Base-by-base conservation (phyloP, 345 rosid species). In the Eucalyptus pauciflora region DNA sequence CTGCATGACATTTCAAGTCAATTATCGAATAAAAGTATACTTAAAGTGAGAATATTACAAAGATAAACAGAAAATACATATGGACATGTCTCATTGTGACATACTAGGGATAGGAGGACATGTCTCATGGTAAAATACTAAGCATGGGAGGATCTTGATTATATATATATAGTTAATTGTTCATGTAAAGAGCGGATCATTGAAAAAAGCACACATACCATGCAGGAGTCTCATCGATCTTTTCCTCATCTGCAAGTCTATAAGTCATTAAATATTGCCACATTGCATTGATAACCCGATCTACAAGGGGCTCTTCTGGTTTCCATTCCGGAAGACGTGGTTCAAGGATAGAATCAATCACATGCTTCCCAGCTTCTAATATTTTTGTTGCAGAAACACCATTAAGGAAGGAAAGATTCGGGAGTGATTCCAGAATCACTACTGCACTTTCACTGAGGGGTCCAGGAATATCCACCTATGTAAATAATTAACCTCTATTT, bases 211-310 rank as follows among this genome's bases (percentile, higher is more conserved):
- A 86, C 83, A 86, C 94, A 67, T 93, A 96, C 99, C 99, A 96
- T 18, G 96, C 94, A 85, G 98, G 94, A 64, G 96, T 96, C 93
- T 97, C 99, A 88, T 97, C 99, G 86, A 97, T 93, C 93, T 97
- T 97, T 91, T 96, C 98, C 93, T 97, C 99, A 88, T 96, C 92
- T 12, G 99, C 99, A 86, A 97, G 98, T 91, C 99, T 95, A 93
- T 97, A 97, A 54, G 93, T 95, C 97, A 97, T 95, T 54, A 95
- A 51, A 92, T 97, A 96, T 88, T 94, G 94, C 98, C 99, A 97
- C 99, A 97, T 94, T 46, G 96, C 99, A 91, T 89, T 92, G 89
- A 97, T 91, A 90, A 97, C 94, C 87, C 96, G 96, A 88, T 96
- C 97, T n/a, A 89, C 90, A 86, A 96, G 95, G 88, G 93, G 94